phyloP scores from a whole-genome alignment of 1,284 basidiomycete genomes.

The Cerioporus squamosus region DNA sequence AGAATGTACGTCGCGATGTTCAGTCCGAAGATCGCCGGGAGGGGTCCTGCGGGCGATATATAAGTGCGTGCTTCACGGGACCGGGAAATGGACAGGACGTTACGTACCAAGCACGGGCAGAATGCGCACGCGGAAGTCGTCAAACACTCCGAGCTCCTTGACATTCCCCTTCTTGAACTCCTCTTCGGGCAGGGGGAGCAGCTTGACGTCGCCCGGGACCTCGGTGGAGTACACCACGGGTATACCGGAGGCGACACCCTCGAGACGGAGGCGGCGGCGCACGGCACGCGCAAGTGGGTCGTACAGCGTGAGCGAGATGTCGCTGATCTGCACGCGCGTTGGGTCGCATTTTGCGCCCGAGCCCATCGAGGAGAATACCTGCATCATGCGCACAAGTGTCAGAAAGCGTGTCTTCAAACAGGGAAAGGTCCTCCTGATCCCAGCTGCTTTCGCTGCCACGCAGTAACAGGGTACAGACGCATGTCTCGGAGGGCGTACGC shows the following conservation, averaged over 20 bases:
- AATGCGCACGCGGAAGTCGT: constrained; percentile 93
- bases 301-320: constrained; percentile 92
- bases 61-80: too few relatives aligned
- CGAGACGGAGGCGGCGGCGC: constrained; percentile 75
- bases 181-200: constrained; percentile 91
- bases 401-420: too few relatives aligned
- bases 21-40: constrained; percentile 89
- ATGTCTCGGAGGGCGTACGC: too few relatives aligned
- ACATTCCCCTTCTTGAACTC: constrained; percentile 92
- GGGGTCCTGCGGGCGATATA: constrained; percentile 53
- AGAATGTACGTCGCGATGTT: constrained; percentile 87
- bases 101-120: constrained; percentile 79
- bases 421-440: too few relatives aligned
- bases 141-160: constrained; percentile 89
- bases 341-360: constrained; percentile 97
- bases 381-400: background rate
- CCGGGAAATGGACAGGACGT: background rate
- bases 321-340: constrained; percentile 93
- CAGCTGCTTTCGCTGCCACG: too few relatives aligned
- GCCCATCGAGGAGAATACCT: constrained; percentile 98
- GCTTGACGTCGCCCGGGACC: constrained; percentile 84
- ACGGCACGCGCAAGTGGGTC: constrained; percentile 95
- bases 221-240: constrained; percentile 98
- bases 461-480: too few relatives aligned
- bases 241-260: constrained; percentile 76